Conservation (phyloP, 1,139 yeast species). For the Maudiozyma humilis region DNA sequence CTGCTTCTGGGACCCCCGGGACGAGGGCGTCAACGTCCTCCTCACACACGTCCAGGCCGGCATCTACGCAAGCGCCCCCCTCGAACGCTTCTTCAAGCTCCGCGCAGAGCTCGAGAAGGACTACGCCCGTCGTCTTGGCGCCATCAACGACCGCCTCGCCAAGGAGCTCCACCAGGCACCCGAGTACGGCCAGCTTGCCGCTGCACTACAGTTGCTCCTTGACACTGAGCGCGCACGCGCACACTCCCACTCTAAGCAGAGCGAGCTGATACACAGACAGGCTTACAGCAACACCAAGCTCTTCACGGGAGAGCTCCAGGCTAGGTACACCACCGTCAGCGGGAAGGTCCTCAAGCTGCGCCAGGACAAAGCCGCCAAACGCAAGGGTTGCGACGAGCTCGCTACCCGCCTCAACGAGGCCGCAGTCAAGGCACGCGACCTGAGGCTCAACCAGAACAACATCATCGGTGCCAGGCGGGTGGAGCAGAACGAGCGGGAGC, state of each 20-base stretch:
- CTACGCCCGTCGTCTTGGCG: conserved; percentile 29
- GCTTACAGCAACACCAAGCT: conserved; percentile 20
- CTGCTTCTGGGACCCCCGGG: conserved; percentile 32
- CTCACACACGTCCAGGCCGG: conserved; percentile 26
- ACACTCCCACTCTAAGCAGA: conserved; percentile 27
- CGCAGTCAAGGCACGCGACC: conserved; percentile 21
- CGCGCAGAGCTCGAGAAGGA: conserved; percentile 29
- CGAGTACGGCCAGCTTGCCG: conserved; percentile 25
- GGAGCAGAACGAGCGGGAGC: conserved; percentile 56
- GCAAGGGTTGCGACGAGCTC: conserved; percentile 26
- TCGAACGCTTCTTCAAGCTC: conserved; percentile 25
- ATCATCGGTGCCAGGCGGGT: conserved; percentile 74
- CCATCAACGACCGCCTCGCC: conserved; percentile 23
- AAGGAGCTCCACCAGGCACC: conserved; percentile 17
- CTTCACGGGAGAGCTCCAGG: conserved; percentile 23
- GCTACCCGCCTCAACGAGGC: conserved; percentile 24
- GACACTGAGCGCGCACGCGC: conserved; percentile 22
- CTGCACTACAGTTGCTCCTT: conserved; percentile 13
- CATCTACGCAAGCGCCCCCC: conserved; percentile 21
- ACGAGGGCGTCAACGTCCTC: conserved; percentile 27
- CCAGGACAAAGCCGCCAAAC: conserved; percentile 26
- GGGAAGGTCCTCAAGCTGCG: conserved; percentile 61
- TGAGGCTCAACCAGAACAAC: conserved; percentile 42
- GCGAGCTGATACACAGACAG: conserved; percentile 24
- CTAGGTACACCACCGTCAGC: conserved; percentile 55